These are phyloP conservation scores for Lasiosphaeria miniovina DNA, from an alignment of 495 filamentous ascomycete species.

Conservation along the genomic window DNA sequence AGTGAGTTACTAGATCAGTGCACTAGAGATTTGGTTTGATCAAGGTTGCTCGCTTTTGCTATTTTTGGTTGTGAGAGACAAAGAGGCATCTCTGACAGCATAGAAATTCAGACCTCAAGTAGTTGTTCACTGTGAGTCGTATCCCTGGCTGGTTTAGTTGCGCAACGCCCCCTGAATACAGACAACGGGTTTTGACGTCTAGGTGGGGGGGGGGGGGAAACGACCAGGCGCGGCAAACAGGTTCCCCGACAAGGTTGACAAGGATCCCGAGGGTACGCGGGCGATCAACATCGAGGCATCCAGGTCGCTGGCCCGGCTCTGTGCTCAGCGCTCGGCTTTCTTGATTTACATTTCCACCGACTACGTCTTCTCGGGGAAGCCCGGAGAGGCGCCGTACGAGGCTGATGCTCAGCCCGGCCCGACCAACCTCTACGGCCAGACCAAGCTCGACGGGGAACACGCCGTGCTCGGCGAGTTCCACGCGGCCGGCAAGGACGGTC, in stretches of 20 bases:
- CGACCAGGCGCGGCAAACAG: constrained; percentile 72
- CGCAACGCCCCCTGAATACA: not conserved
- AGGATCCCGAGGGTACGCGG: constrained; percentile 71
- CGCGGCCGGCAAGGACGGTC: constrained; percentile 44
- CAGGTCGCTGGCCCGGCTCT: constrained; percentile 60
- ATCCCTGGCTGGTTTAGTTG: not conserved
- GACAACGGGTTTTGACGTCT: not conserved
- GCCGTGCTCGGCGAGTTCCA: constrained; percentile 63
- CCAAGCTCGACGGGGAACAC: constrained; percentile 80
- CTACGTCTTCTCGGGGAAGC: constrained; percentile 83
- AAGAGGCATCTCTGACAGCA: not conserved
- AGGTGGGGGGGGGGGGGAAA: too few relatives aligned
- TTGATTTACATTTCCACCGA: constrained; percentile 94
- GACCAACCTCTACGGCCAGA: constrained; percentile 83
- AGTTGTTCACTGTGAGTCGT: constrained; percentile 73
- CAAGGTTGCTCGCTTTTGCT: too few relatives aligned
- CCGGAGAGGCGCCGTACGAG: constrained; percentile 84
- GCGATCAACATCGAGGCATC: constrained; percentile 74
- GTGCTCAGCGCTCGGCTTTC: constrained; percentile 59
- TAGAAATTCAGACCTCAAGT: constrained; percentile 65
- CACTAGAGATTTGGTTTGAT: too few relatives aligned
- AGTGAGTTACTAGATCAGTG: constrained; percentile 41
- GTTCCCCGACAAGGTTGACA: constrained; percentile 79
- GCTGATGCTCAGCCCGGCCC: constrained; percentile 60
- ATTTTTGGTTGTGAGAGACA: not conserved